Percentiles rank a stretch among this genome's conserved stretches.
phyloP scores from a whole-genome alignment of 2,329 filamentous ascomycete genomes.

The Microsporum canis region DNA sequence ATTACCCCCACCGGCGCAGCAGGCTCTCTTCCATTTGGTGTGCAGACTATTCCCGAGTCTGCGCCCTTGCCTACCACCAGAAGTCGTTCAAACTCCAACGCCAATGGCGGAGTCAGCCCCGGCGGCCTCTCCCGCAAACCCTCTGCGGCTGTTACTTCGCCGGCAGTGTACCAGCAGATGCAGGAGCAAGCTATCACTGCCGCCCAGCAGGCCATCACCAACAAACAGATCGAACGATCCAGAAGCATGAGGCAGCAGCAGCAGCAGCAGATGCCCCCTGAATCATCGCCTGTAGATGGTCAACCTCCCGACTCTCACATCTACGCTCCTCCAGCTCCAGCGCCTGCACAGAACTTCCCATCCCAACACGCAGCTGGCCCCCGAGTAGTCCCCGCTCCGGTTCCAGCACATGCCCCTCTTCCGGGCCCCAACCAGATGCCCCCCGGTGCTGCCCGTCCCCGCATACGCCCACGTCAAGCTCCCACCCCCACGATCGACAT shows the following conservation, averaged over 20 bases:
- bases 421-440: slow-evolving; percentile 10
- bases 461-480: slow-evolving; percentile 65
- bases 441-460: slow-evolving; percentile 46
- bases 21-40: slow-evolving; percentile 28
- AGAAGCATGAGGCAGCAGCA: slow-evolving; percentile 58
- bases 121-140: slow-evolving; percentile 26
- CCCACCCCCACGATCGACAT: slow-evolving; percentile 77
- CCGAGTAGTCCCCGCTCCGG: slow-evolving; percentile 5
- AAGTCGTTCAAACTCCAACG: slow-evolving; percentile 57
- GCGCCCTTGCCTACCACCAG: slow-evolving; percentile 53
- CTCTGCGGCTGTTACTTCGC: slow-evolving; percentile 26
- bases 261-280: slow-evolving; percentile 17
- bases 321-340: slow-evolving; percentile 25
- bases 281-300: neutral
- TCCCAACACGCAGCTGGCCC: slow-evolving; percentile 5
- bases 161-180: slow-evolving; percentile 50
- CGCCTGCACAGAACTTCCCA: neutral
- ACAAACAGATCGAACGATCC: slow-evolving; percentile 57
- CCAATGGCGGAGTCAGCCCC: slow-evolving; percentile 27
- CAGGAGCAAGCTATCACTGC: slow-evolving; percentile 74
- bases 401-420: neutral
- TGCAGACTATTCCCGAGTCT: slow-evolving; percentile 44
- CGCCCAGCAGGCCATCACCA: slow-evolving; percentile 64
- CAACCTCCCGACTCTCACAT: slow-evolving; percentile 9
- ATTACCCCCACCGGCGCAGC: slow-evolving; percentile 43